Conservation (phyloP, 768 basidiomycete species). For the Lepiota venenata region DNA sequence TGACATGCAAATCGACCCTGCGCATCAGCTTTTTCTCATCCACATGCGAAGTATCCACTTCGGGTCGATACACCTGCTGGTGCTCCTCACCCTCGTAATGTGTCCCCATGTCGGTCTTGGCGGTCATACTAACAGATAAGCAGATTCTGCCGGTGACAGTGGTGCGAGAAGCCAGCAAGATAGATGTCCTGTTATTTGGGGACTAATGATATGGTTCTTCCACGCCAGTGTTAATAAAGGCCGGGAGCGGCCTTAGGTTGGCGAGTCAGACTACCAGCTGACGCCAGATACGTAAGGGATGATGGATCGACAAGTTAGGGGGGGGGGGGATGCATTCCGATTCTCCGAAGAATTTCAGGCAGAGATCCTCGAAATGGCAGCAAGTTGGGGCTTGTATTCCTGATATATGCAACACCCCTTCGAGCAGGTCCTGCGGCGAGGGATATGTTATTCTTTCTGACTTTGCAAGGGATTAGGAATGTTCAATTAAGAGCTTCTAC, state of each 20-base stretch:
- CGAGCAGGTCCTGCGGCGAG: too few relatives aligned
- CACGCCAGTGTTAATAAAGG: neutral
- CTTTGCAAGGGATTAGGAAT: too few relatives aligned
- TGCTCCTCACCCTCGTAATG: neutral
- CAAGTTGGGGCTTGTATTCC: too few relatives aligned
- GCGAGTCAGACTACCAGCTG: neutral
- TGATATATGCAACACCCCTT: too few relatives aligned
- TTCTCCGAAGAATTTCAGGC: too few relatives aligned
- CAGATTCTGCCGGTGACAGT: neutral
- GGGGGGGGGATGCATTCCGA: too few relatives aligned
- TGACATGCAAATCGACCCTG: constrained; percentile 61
- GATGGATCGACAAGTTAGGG: neutral
- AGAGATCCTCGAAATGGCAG: too few relatives aligned
- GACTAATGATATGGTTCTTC: neutral
- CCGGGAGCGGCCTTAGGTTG: neutral
- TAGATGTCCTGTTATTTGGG: neutral
- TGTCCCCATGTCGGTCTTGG: neutral
- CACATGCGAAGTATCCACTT: constrained; percentile 48
- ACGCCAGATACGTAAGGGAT: constrained; percentile 1
- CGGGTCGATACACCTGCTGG: constrained; percentile 38
- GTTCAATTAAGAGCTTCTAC: too few relatives aligned
- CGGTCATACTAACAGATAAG: neutral
- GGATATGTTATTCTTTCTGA: too few relatives aligned
- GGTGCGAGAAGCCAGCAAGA: neutral
- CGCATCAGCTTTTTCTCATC: constrained; percentile 54